These are phyloP conservation scores for Pythium apleroticum DNA, from an alignment of 352 stramenopile species.

Conservation along the genomic window DNA sequence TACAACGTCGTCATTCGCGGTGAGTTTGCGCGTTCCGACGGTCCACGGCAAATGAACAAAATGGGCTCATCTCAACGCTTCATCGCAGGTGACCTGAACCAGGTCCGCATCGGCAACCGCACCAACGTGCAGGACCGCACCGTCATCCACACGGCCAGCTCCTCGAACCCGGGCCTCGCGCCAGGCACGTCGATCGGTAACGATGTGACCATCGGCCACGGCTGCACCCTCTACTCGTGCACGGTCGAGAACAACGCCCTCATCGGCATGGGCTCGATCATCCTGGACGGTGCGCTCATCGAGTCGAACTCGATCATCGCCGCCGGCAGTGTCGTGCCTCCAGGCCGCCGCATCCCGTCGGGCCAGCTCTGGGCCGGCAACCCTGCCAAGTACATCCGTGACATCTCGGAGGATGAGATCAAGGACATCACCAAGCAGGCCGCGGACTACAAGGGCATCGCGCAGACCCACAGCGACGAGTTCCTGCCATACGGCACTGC, in stretches of 20 bases:
- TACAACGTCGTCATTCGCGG: slow-evolving; percentile 96
- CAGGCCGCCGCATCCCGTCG: slow-evolving; percentile 84
- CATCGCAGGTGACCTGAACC: slow-evolving; percentile 75
- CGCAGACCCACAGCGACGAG: slow-evolving; percentile 86
- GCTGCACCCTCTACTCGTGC: slow-evolving; percentile 95
- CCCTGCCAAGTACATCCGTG: slow-evolving; percentile 92
- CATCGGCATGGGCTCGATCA: slow-evolving; percentile 95
- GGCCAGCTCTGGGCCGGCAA: slow-evolving; percentile 97
- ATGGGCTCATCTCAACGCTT: not conserved
- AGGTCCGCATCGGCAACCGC: slow-evolving; percentile 93
- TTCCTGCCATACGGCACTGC: slow-evolving; percentile 89
- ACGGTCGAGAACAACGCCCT: slow-evolving; percentile 95
- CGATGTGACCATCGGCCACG: slow-evolving; percentile 95
- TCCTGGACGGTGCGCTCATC: slow-evolving; percentile 92
- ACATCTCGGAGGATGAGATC: slow-evolving; percentile 93
- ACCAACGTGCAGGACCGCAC: slow-evolving; percentile 97
- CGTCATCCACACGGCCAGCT: slow-evolving; percentile 93
- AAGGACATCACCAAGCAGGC: slow-evolving; percentile 87
- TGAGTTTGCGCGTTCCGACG: slow-evolving; percentile 12
- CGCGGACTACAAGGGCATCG: slow-evolving; percentile 82
- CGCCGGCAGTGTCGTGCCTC: slow-evolving; percentile 93
- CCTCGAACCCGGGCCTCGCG: slow-evolving; percentile 66
- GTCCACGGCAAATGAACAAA: slow-evolving; percentile 3
- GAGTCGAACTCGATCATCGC: slow-evolving; percentile 94
- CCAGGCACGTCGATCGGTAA: slow-evolving; percentile 93